These are phyloP conservation scores for Apiotrichum domesticum DNA, from an alignment of 1,284 basidiomycete species.

Conservation along the genomic window DNA sequence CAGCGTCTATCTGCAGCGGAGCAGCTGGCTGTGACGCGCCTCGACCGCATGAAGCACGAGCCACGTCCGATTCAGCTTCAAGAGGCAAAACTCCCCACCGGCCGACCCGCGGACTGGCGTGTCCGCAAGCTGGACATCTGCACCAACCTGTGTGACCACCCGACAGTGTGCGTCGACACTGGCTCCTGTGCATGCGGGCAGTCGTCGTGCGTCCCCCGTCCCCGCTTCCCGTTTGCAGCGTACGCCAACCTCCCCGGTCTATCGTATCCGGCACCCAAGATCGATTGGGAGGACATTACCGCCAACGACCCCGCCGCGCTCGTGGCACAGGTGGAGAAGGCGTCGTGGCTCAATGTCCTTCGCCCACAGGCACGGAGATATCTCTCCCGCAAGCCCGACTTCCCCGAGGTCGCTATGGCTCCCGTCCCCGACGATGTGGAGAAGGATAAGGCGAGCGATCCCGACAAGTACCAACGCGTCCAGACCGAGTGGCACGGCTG, in stretches of 20 bases:
- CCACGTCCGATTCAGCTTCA: conserved; percentile 10
- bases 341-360: conserved; percentile 34
- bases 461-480: conserved; percentile 20
- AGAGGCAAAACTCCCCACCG: conserved; percentile 15
- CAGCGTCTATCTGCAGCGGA: conserved; percentile 15
- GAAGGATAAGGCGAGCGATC: conserved; percentile 14
- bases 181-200: conserved; percentile 32
- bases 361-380: conserved; percentile 27
- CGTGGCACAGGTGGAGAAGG: conserved; percentile 16
- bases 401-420: conserved; percentile 24
- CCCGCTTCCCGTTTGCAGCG: conserved; percentile 26
- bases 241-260: conserved; percentile 23
- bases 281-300: conserved; percentile 1
- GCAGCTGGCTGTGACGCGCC: conserved; percentile 9
- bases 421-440: conserved; percentile 19
- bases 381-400: conserved; percentile 18
- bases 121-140: conserved; percentile 19
- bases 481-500: conserved; percentile 27
- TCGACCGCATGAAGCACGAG: conserved; percentile 12
- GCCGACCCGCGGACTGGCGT: conserved; percentile 23
- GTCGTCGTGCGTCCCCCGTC: conserved; percentile 16
- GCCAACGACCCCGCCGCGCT: conserved; percentile 16
- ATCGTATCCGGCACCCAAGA: conserved; percentile 20
- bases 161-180: conserved; percentile 33
- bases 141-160: conserved; percentile 35